Percentiles rank a stretch among this genome's conserved stretches.
Conservation (phyloP, 371 early-diverging fungal species). For the Entomophthora muscae region DNA sequence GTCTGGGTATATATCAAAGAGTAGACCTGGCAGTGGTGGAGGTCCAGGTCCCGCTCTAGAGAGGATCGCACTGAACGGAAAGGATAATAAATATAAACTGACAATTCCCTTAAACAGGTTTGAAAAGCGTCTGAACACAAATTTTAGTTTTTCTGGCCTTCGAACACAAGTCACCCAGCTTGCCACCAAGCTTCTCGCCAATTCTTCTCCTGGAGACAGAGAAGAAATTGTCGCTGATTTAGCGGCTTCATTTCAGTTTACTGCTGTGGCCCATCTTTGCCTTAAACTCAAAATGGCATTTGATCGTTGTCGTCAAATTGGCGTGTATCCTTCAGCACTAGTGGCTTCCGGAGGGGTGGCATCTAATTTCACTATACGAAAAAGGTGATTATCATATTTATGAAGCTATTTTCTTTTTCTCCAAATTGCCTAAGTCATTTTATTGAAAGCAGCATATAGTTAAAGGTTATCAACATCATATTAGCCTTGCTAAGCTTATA, state of each 20-base stretch:
- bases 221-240: slow-evolving; percentile 27
- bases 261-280: slow-evolving; percentile 42
- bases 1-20: too few species aligned
- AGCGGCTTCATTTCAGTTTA: slow-evolving; percentile 54
- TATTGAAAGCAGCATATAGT: too few species aligned
- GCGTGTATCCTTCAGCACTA: slow-evolving; percentile 27
- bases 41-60: slow-evolving; percentile 66
- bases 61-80: slow-evolving; percentile 24
- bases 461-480: too few species aligned
- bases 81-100: slow-evolving; percentile 16
- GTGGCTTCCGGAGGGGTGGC: slow-evolving; percentile 77
- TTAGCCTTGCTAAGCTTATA: too few species aligned
- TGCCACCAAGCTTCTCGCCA: slow-evolving; percentile 16
- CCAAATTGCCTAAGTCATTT: too few species aligned
- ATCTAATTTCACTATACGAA: slow-evolving; percentile 31
- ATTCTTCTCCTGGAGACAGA: neutral
- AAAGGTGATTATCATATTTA: slow-evolving; percentile 20
- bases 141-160: slow-evolving; percentile 64
- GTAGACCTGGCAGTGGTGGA: too few species aligned
- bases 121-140: slow-evolving; percentile 24
- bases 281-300: slow-evolving; percentile 44
- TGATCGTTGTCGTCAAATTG: slow-evolving; percentile 18
- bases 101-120: slow-evolving; percentile 48
- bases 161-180: slow-evolving; percentile 38
- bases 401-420: too few species aligned